These are phyloP conservation scores for Zychaea mexicana DNA, from an alignment of 371 early-diverging fungal genomes.

Conservation along the genomic window DNA sequence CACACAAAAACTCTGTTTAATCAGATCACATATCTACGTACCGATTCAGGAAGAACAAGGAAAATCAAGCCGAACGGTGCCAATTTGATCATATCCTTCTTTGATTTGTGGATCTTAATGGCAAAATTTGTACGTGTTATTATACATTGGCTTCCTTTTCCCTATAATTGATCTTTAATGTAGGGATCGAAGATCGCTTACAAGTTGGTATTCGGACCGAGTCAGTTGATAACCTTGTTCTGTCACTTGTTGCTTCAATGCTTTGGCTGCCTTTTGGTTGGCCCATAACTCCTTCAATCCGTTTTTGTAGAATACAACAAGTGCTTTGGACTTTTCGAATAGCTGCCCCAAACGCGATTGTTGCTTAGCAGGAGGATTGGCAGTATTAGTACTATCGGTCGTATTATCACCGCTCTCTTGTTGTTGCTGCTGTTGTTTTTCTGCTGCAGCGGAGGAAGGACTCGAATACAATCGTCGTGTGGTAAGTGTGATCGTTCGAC, in stretches of 20 bases:
- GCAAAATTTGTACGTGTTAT: background rate
- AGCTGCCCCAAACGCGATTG: constrained; percentile 31
- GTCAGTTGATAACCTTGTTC: constrained; percentile 47
- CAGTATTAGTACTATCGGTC: no score
- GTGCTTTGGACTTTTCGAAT: constrained; percentile 43
- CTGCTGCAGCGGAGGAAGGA: background rate
- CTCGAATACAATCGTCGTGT: background rate
- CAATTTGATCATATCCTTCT: constrained; percentile 57
- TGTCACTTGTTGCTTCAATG: constrained; percentile 27
- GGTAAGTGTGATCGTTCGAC: background rate
- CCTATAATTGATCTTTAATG: background rate
- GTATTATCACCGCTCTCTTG: background rate
- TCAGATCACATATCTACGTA: constrained; percentile 21
- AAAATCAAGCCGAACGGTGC: constrained; percentile 64
- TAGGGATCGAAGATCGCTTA: constrained; percentile 3
- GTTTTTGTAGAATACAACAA: constrained; percentile 56
- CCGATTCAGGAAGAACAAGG: constrained; percentile 61
- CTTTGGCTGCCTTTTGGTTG: constrained; percentile 51
- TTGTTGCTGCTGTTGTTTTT: background rate
- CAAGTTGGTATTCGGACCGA: constrained; percentile 40
- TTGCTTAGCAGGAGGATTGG: background rate
- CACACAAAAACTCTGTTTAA: background rate
- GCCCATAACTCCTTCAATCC: constrained; percentile 61
- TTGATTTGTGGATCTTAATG: constrained; percentile 47
- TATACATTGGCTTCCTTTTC: background rate